Evolutionary conservation across 208 protist genomes (phyloP).

Genomic region (Acanthamoeba lenticulata): DNA sequence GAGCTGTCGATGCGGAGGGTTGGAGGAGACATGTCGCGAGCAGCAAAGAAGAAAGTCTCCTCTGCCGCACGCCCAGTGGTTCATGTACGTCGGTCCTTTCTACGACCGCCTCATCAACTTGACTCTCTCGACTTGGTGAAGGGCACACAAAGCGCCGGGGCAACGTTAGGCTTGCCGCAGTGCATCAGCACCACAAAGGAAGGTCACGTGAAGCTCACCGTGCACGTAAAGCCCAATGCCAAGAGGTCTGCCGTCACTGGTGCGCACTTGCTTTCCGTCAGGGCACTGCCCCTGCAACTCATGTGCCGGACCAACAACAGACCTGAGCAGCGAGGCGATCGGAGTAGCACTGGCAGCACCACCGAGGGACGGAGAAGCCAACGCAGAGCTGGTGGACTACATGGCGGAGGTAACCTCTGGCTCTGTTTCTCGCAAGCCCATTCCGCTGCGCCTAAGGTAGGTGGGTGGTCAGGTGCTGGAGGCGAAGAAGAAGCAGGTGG

Average conservation of each 20-base stretch:
- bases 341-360: constrained; percentile 34
- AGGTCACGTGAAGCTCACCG: constrained; percentile 3
- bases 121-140: too few relatives aligned
- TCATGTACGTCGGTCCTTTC: background rate
- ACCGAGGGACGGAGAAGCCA: constrained; percentile 42
- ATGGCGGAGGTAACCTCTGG: background rate
- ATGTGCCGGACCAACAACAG: too few relatives aligned
- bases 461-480: background rate
- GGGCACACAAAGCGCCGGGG: too few relatives aligned
- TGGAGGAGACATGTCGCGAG: background rate
- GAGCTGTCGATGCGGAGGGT: background rate
- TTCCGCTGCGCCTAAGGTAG: background rate
- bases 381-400: constrained; percentile 33
- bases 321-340: background rate
- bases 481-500: constrained; percentile 51
- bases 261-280: background rate
- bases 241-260: constrained; percentile 41
- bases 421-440: background rate
- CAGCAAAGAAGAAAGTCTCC: background rate
- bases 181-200: background rate
- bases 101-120: too few relatives aligned
- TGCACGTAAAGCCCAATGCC: constrained; percentile 53
- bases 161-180: background rate
- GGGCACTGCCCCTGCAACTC: too few relatives aligned
- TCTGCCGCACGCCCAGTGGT: too few relatives aligned